These are phyloP conservation scores for Cyberlindnera euphorbiiphila DNA, from an alignment of 805 yeast genomes.

Conservation along the genomic window DNA sequence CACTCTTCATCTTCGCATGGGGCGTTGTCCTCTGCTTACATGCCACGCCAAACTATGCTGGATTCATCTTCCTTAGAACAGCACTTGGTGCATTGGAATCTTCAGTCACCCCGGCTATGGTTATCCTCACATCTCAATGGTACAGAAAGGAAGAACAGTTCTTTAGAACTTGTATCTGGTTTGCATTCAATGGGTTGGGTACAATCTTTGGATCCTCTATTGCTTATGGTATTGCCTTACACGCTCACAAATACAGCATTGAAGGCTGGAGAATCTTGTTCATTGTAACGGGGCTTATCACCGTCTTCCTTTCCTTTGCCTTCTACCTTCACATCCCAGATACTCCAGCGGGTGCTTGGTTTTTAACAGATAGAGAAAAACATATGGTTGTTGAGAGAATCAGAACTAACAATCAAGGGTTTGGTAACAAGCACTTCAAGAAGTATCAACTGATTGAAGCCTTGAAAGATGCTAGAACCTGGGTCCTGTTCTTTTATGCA, in stretches of 20 bases:
- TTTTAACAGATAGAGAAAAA: slow-evolving; percentile 43
- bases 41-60: slow-evolving; percentile 33
- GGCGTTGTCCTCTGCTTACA: slow-evolving; percentile 50
- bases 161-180: slow-evolving; percentile 40
- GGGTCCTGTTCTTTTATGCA: slow-evolving; percentile 40
- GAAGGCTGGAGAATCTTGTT: slow-evolving; percentile 59
- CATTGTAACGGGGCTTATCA: slow-evolving; percentile 55
- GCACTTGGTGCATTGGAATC: slow-evolving; percentile 50
- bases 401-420: too few species aligned
- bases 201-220: slow-evolving; percentile 46
- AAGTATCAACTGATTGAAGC: slow-evolving; percentile 50
- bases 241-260: slow-evolving; percentile 36
- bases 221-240: slow-evolving; percentile 48
- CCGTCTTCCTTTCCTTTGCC: slow-evolving; percentile 46
- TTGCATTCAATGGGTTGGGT: slow-evolving; percentile 43
- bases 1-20: slow-evolving; percentile 51
- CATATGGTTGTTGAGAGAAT: slow-evolving; percentile 45
- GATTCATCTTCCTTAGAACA: slow-evolving; percentile 43
- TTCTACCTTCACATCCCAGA: slow-evolving; percentile 52
- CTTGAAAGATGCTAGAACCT: slow-evolving; percentile 44
- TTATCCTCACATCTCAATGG: slow-evolving; percentile 53
- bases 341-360: slow-evolving; percentile 47
- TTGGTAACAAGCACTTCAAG: slow-evolving; percentile 52
- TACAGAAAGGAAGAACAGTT: slow-evolving; percentile 46
- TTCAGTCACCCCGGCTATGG: slow-evolving; percentile 52